Base-by-base conservation (phyloP, 768 basidiomycete species). In the Agaricus sinodeliciosus region DNA sequence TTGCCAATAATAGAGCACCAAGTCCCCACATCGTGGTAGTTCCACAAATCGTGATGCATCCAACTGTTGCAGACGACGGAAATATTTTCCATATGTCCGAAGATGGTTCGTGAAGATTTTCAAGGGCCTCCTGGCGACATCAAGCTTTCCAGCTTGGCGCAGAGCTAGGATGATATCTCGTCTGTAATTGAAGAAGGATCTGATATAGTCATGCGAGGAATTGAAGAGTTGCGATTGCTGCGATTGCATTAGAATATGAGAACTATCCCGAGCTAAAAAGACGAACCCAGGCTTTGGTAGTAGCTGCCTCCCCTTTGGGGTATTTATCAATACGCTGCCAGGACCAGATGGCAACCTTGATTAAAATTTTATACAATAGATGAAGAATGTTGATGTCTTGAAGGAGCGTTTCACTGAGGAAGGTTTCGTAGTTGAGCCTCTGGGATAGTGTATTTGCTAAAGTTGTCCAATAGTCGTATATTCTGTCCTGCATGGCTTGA, bases 1-100 rank as follows among this genome's bases (percentile, higher is more conserved):
- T 27, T 76, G 78, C 90, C 90, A 93, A 62, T 90, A 91, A 59
- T 81, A 91, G 26, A 89, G 70, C 46, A 93, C 78, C 22, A 90
- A 63, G 49, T 85, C 81, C 27, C 75, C 77, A 59, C 83, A 88
- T 41, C 70, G 65, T 2, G 87, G 83, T 19, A 91, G 67, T 37
- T 69, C 65, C 5, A 84, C 76, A 62, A 93, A 92, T 16, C 79
- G 79, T 37, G 71, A 53, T 16, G 70, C 59, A 9, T 77, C 73
- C 16, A 85, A 72, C 60, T 86, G 82, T 57, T 90, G 85, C 58
- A 91, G 61, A 28, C 85, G 76, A 43, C 87, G 75, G 71, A 90
- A 92, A 60, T 86, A 83, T 65, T 91, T 92, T 12, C 90, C 91
- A 59, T 90, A 84, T 28, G 79, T 63, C 40, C 78, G 78, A 26